Base-by-base conservation (phyloP, 2,329 filamentous ascomycete genomes). In the Fusarium bactridioides region DNA sequence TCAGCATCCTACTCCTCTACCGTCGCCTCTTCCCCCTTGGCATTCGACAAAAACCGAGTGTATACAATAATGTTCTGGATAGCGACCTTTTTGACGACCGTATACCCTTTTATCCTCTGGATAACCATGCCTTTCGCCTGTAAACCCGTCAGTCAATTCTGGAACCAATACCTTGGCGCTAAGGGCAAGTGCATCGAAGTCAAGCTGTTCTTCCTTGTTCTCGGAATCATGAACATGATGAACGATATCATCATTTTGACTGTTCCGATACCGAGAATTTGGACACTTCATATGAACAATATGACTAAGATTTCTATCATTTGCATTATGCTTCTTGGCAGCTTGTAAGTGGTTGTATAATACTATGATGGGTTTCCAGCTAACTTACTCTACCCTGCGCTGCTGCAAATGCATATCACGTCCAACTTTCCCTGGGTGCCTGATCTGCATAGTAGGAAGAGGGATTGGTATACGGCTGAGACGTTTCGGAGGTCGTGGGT, bases 181-280 rank as follows among this genome's bases (percentile, higher is more conserved):
- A 12, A 67, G 4, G 64, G 64, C 0, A 54, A 41, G 9, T 67
- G 64, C 5, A 67, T 67, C 16, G 41, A 67, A 1, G 64, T 67
- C 0, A 67, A 67, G 25, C 41, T 67, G 10, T 67, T 67, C 12
- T 67, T 67, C 12, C 63, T 67, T 19, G 55, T 67, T 16, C 41
- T 67, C 2, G 64, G 64, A 6, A 37, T 67, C 12, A 67, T 67
- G 64, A 67, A 67, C 29, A 67, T 67, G 64, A 29, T 67, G 29
- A 67, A 67, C 8, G 63, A 67, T 10, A 67, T 67, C 2, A 47
- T 67, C 1, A 67, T 67, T 4, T 9, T 67, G n/a, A 50, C 8
- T 18, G 64, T 67, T 16, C 64, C 64, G 0, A 67, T 67, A 21
- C 64, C 64, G 5, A 64, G 64, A 4, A 67, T 67, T 11, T 67